Percentiles rank a stretch among this genome's conserved stretches.
phyloP scores from a whole-genome alignment of 2,329 filamentous ascomycete species.

The Claviceps sp. region DNA sequence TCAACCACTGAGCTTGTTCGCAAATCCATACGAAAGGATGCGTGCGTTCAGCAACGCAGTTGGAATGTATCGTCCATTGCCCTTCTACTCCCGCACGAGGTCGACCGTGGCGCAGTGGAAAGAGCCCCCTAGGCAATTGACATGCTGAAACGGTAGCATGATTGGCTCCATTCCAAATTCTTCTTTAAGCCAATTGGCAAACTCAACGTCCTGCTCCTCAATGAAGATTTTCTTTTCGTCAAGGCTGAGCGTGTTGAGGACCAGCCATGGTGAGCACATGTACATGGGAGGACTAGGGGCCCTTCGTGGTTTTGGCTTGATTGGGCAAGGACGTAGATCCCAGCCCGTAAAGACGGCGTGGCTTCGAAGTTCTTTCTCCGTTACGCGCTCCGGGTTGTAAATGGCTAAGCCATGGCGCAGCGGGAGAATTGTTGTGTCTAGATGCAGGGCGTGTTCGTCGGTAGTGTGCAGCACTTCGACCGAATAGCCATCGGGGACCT shows the following conservation, averaged over 20 bases:
- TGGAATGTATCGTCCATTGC: too few relatives aligned
- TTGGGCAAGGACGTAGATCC: conserved; percentile 15
- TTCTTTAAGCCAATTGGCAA: conserved; percentile 8
- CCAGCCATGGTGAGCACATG: conserved; percentile 16
- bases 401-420: conserved; percentile 15
- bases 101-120: conserved; percentile 19
- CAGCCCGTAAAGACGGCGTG: conserved; percentile 15
- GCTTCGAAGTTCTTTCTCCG: conserved; percentile 10
- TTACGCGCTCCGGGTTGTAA: conserved; percentile 14
- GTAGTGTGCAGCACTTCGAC: conserved; percentile 15
- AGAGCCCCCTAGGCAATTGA: conserved; percentile 19
- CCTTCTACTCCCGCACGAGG: conserved; percentile 4
- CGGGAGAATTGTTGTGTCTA: conserved; percentile 18
- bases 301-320: conserved; percentile 6
- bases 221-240: conserved; percentile 15
- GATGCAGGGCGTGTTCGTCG: conserved; percentile 18
- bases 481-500: conserved; percentile 14
- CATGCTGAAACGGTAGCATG: conserved; percentile 16
- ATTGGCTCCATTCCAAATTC: conserved; percentile 9
- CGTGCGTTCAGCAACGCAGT: too few relatives aligned
- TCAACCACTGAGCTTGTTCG: too few relatives aligned
- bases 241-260: conserved; percentile 14
- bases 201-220: conserved; percentile 12
- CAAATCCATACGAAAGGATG: too few relatives aligned
- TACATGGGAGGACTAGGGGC: conserved; percentile 11